These are phyloP conservation scores for Auricularia cornea DNA, from an alignment of 768 basidiomycete species.

Conservation along the genomic window DNA sequence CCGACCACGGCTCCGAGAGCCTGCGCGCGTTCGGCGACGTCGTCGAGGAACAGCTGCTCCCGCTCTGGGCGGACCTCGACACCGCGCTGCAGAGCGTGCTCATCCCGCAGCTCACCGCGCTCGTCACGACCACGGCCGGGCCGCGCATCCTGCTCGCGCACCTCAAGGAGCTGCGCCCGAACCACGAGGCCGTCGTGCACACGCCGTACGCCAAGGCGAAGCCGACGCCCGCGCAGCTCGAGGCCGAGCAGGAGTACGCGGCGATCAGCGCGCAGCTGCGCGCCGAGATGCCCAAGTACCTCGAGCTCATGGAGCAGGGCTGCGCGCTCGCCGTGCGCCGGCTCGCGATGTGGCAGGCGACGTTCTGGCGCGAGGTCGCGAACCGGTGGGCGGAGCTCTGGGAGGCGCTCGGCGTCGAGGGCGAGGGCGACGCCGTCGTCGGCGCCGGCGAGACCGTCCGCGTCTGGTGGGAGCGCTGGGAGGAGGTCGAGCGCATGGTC, in stretches of 20 bases:
- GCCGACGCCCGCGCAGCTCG: conserved; percentile 56
- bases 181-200: not conserved
- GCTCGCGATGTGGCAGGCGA: conserved; percentile 48
- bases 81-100: conserved; percentile 43
- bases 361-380: conserved; percentile 51
- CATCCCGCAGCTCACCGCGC: conserved; percentile 46
- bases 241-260: conserved; percentile 68
- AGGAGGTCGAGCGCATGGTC: conserved; percentile 50
- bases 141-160: conserved; percentile 28
- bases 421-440: conserved; percentile 47
- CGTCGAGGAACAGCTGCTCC: conserved; percentile 45
- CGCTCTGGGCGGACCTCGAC: conserved; percentile 46
- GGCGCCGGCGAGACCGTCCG: conserved; percentile 52
- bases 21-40: conserved; percentile 42
- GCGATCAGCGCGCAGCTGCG: conserved; percentile 67
- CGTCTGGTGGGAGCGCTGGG: conserved; percentile 66
- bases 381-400: conserved; percentile 74
- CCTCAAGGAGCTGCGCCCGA: conserved; percentile 2
- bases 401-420: conserved; percentile 70
- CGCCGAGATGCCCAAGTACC: conserved; percentile 59
- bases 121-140: conserved; percentile 51
- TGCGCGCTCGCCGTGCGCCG: conserved; percentile 42
- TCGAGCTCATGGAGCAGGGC: conserved; percentile 52
- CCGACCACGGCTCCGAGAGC: conserved; percentile 25
- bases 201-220: conserved; percentile 40